Conservation (phyloP, 2,329 filamentous ascomycete genomes). For the Ilyonectria mors-panacis region DNA sequence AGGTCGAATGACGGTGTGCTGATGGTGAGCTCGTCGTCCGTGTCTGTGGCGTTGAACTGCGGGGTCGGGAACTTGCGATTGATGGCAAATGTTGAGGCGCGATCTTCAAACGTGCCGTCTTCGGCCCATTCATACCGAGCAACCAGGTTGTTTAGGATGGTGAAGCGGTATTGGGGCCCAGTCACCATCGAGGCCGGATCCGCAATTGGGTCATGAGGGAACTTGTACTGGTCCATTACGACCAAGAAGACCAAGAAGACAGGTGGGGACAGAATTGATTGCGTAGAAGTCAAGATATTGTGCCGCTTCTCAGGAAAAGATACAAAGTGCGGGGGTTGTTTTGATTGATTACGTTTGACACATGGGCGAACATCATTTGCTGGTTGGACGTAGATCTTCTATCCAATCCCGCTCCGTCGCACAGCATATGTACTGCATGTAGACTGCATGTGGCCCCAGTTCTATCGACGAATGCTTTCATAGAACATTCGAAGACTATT, state of each 20-base stretch:
- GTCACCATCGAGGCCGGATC: constrained; percentile 35
- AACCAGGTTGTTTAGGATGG: constrained; percentile 68
- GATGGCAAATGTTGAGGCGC: constrained; percentile 73
- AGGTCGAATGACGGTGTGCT: constrained; percentile 69
- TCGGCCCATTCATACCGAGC: constrained; percentile 74
- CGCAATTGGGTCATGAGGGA: constrained; percentile 38
- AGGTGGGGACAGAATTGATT: background rate
- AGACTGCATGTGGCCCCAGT: no score
- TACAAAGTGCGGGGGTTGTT: no score
- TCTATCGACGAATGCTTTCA: no score
- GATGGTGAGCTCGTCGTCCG: constrained; percentile 65
- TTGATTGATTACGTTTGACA: no score
- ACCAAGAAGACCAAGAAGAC: background rate
- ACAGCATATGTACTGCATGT: no score
- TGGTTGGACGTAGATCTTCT: no score
- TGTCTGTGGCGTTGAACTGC: constrained; percentile 64
- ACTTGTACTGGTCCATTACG: constrained; percentile 41
- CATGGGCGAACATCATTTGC: no score
- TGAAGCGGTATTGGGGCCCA: constrained; percentile 68
- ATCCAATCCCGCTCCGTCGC: no score
- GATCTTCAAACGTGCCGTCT: constrained; percentile 73
- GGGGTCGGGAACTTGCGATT: constrained; percentile 62
- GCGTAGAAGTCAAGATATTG: background rate
- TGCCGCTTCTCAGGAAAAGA: no score
- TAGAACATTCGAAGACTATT: no score